Percentiles rank a stretch among this genome's conserved stretches.
Evolutionary conservation across 2,329 filamentous ascomycete species (phyloP).

Genomic region (Beauveria rudraprayagi): DNA sequence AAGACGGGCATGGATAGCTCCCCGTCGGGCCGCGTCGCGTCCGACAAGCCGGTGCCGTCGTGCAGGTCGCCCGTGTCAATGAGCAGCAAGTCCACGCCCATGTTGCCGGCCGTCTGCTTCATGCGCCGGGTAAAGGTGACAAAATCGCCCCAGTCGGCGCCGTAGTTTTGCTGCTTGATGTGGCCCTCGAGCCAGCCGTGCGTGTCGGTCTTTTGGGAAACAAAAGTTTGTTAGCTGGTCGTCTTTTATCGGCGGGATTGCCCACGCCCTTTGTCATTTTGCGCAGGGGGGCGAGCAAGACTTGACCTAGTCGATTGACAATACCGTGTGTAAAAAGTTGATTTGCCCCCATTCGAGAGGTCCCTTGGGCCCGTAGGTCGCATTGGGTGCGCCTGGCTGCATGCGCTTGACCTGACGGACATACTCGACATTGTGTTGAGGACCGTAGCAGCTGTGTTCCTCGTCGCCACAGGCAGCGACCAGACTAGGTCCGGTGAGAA

Average conservation of each 20-base stretch:
- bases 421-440: constrained; percentile 32
- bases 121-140: constrained; percentile 52
- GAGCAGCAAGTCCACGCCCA: constrained; percentile 52
- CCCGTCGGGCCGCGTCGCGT: constrained; percentile 51
- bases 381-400: constrained; percentile 36
- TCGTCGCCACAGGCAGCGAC: constrained; percentile 28
- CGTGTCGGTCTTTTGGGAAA: constrained; percentile 38
- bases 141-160: constrained; percentile 60
- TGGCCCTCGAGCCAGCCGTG: constrained; percentile 55
- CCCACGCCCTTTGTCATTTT: no score
- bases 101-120: constrained; percentile 46
- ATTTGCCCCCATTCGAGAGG: constrained; percentile 54
- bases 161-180: constrained; percentile 54
- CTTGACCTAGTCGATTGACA: not conserved
- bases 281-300: no score
- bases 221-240: no score
- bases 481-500: not conserved
- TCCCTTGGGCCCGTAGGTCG: constrained; percentile 33
- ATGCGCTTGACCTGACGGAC: constrained; percentile 41
- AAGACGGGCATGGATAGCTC: constrained; percentile 41
- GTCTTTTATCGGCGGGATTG: no score
- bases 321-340: constrained; percentile 51
- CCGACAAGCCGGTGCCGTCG: constrained; percentile 55
- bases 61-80: constrained; percentile 60
- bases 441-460: constrained; percentile 29